Conservation (phyloP, 1,139 yeast genomes). For the Ashbya aceris region DNA sequence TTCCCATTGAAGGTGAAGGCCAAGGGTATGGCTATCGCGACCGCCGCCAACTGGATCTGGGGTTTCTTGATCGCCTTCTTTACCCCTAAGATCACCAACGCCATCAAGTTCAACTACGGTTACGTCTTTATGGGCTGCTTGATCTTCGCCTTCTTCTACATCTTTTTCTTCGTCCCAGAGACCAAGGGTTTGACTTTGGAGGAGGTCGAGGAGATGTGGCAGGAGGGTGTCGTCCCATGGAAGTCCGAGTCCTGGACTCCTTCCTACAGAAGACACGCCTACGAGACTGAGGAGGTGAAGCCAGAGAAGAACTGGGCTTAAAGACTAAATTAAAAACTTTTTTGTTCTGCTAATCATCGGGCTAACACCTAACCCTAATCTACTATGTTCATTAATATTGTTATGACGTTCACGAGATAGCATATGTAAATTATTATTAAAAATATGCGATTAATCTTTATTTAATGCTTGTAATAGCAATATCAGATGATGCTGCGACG, state of each 20-base stretch:
- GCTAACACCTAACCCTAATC: too few species aligned
- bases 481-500: too few species aligned
- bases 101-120: constrained; percentile 55
- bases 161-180: constrained; percentile 58
- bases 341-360: too few species aligned
- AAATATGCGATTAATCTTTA: too few species aligned
- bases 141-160: constrained; percentile 50
- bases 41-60: constrained; percentile 69
- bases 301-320: too few species aligned
- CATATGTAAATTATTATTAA: too few species aligned
- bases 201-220: constrained; percentile 56
- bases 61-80: constrained; percentile 73
- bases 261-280: constrained; percentile 21
- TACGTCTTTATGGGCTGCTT: constrained; percentile 68
- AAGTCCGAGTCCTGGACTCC: constrained; percentile 25
- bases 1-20: constrained; percentile 74
- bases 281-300: background rate
- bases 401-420: too few species aligned
- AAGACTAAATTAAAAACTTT: too few species aligned
- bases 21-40: constrained; percentile 67
- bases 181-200: constrained; percentile 65
- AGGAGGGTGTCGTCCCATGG: constrained; percentile 25
- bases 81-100: constrained; percentile 59
- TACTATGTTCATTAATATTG: too few species aligned
- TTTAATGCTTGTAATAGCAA: too few species aligned